Base-by-base conservation (phyloP, 345 rosid species). In the Camelina sativa region DNA sequence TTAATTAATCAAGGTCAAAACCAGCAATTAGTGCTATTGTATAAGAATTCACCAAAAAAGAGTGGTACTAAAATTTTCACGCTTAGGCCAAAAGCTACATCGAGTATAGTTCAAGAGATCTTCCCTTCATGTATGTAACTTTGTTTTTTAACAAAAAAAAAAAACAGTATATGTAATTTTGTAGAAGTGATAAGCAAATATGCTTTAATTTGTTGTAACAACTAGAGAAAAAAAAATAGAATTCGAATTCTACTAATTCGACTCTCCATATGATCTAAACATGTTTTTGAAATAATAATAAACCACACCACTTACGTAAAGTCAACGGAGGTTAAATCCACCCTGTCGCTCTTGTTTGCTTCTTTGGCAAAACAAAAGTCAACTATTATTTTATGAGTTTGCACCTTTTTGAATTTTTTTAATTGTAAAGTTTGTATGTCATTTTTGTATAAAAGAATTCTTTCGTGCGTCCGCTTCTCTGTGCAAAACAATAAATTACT, bases 301-400 rank as follows among this genome's bases (percentile, higher is more conserved):
- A 47, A 34, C 4, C 59, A 51, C 68, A 51, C 25, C 32, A 28
- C 47, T 51, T 67, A 68, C 22, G 19, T 68, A 54, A 71, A 19
- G 80, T 77, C 80, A 77, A 71, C 63, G 50, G 30, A 57, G 68
- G 76, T 65, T 57, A 71, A 77, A 57, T 58, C 73, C 73, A 57
- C 22, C 68, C 56, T 65, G 80, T 77, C 68, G 62, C 58, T 71
- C 28, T 77, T 38, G 72, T 56, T 64, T 65, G 76, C 72, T 58
- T 34, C 54, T 56, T 47, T 65, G 72, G 76, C 67, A 71, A 71
- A 76, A 57, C 62, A 63, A 59, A 77, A 71, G 80, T 77, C 80
- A 77, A 71, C 56, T 41, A 41, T 7, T 77, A 57, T 71, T 77
- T 65, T 77, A 71, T 37, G 32, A 51, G 11, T 8, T 70, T 69